Base-by-base conservation (phyloP, 2,329 filamentous ascomycete species). In the Aspergillus fumigatus region DNA sequence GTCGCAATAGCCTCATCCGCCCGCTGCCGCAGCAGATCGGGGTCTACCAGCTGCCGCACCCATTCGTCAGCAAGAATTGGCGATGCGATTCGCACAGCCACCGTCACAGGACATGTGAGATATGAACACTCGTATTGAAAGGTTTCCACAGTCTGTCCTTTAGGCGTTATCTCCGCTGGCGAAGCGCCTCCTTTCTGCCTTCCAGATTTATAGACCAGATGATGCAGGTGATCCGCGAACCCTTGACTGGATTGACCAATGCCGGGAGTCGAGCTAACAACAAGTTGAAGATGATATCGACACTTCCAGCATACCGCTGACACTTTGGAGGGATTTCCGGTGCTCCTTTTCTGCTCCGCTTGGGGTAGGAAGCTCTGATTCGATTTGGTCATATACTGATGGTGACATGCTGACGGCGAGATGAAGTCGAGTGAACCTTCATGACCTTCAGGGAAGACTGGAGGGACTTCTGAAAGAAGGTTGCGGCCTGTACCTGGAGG, bases 271-370 rank as follows among this genome's bases (percentile, higher is more conserved):
- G 82, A 84, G 57, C 81, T 78, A 35, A 87, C 77, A 10, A 74
- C 73, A 23, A 89, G 67, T 61, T 85, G 79, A 47, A 88, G 74
- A 70, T 89, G 86, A 65, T 79, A 79, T 52, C 84, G 81, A 67
- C 87, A 90, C 57, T 76, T 77, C 55, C 77, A 73, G 70, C 87
- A 90, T 61, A 84, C 79, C 3, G 84, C 79, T 17, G 85, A 81
- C 27, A 87, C 76, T 62, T 80, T 84, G 67, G 82, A 85, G 49
- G 77, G 67, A 2, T 79, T 78, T 55, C 80, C 78, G 10, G 73
- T 69, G 19, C 55, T 65, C 48, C 72, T 72, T 57, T 66, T 68
- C 51, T 73, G 69, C 19, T 73, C 73, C 47, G 75, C 68, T 10
- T 69, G 67, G 5, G 80, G 77, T 26, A 80, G 67, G 32, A 75